These are phyloP conservation scores for Chaetomiaceae sp. DNA, from an alignment of 2,329 filamentous ascomycete genomes.

Conservation along the genomic window DNA sequence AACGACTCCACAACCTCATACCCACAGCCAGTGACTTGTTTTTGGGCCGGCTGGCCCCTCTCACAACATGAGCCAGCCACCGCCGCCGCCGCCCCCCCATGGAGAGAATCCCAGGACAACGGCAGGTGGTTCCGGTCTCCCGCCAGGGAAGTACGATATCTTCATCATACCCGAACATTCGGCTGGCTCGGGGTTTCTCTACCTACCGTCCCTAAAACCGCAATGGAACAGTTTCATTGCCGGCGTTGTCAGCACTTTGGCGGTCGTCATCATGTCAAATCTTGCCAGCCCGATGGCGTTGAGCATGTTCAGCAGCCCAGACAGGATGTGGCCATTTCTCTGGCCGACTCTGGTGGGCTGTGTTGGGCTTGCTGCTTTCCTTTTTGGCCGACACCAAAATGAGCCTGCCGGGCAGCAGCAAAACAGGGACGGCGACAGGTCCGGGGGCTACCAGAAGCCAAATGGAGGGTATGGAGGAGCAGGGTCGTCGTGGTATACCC, in stretches of 20 bases:
- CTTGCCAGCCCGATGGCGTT: conserved; percentile 1
- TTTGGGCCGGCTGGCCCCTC: conserved; percentile 19
- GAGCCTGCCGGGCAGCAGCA: conserved; percentile 1
- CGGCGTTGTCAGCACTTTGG: conserved; percentile 56
- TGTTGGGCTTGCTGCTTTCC: conserved; percentile 12
- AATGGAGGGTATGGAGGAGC: conserved; percentile 31
- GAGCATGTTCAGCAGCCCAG: conserved; percentile 48
- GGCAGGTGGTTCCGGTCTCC: conserved; percentile 59
- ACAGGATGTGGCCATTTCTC: conserved; percentile 44
- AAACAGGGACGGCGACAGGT: neutral
- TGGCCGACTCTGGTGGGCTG: conserved; percentile 6
- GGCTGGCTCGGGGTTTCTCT: conserved; percentile 82
- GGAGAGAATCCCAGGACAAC: conserved; percentile 69
- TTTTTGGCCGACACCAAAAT: conserved; percentile 15
- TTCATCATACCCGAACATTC: conserved; percentile 94
- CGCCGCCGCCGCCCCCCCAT: conserved; percentile 83
- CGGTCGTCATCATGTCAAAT: conserved; percentile 14
- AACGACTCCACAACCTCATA: neutral
- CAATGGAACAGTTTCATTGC: conserved; percentile 89
- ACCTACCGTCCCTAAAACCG: conserved; percentile 83
- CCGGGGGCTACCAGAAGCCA: conserved; percentile 18
- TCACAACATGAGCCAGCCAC: conserved; percentile 49
- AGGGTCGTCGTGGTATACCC: conserved; percentile 30
- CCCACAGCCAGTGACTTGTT: neutral
- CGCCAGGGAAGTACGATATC: conserved; percentile 91